Base-by-base conservation (phyloP, 371 early-diverging fungal genomes). In the Neoconidiobolus thromboides region DNA sequence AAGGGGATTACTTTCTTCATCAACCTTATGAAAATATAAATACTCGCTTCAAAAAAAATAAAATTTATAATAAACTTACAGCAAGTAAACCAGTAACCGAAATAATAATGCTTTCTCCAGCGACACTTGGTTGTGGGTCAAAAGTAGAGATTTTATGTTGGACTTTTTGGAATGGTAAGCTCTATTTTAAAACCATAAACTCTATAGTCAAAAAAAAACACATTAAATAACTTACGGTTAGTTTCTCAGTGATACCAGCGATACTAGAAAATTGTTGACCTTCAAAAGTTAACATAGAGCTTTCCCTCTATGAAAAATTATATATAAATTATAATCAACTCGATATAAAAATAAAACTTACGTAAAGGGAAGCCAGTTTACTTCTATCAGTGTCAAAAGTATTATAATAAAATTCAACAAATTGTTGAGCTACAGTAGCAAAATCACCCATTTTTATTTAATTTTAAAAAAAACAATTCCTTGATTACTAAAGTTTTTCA, bases 231-330 rank as follows among this genome's bases (percentile, higher is more conserved):
- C 86, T 72, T 81, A 88, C 89, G 40, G 62, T 66, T 55, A 95
- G 73, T 74, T 93, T 93, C 65, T 83, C 81, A 48, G 78, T 69
- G 65, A 93, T 88, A 59, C 36, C 62, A 2, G 54, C 37, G 9
- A 67, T 73, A 54, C 93, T 89, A 36, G 58, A 48, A 61, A 75
- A 67, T 63, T 73, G 81, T 44, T 69, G 60, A 42, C 86, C 86
- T 72, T 93, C 94, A 70, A 89, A 95, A 51, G 85, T 78, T 65
- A 95, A 67, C 87, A 86, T 86, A 55, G 93, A 93, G 58, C 64
- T 44, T 1, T 75, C 77, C 60, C 85, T 72, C 93, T 93, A 69
- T 66, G 64, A 12, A 7, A 43, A 54, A 42, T 52, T 4, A 37
- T 64, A 47, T 38, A 37, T 3, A 9, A 26, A 26, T 26, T 26